Percentiles rank a stretch among this genome's conserved stretches.
These are phyloP conservation scores for Rhizopogon salebrosus DNA, from an alignment of 768 basidiomycete genomes.

Conservation along the genomic window DNA sequence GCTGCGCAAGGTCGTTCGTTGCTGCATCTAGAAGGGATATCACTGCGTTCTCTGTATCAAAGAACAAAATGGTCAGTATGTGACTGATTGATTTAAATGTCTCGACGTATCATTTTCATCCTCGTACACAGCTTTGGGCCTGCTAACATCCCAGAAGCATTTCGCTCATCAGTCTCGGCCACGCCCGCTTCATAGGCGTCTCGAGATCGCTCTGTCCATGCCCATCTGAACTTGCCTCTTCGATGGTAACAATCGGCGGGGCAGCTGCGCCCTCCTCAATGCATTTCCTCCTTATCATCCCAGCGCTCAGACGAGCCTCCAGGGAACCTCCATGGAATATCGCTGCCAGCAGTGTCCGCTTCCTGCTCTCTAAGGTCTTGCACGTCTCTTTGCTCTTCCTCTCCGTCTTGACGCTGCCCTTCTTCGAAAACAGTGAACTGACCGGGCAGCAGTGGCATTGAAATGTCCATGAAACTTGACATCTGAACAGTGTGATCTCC, in stretches of 20 bases:
- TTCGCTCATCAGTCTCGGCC: constrained; percentile 61
- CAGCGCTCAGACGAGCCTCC: constrained; percentile 23
- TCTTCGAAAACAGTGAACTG: constrained; percentile 30
- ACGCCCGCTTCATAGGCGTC: constrained; percentile 36
- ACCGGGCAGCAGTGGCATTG: constrained; percentile 22
- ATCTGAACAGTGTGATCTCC: constrained; percentile 55
- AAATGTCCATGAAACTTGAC: constrained; percentile 43
- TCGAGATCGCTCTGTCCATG: constrained; percentile 28
- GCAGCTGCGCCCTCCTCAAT: constrained; percentile 6
- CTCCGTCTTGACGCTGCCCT: constrained; percentile 27
- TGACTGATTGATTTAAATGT: neutral
- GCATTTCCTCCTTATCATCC: neutral
- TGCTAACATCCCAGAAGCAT: constrained; percentile 44
- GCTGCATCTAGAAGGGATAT: constrained; percentile 73
- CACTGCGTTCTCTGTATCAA: constrained; percentile 38
- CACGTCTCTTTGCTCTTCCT: constrained; percentile 26
- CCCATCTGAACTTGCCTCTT: constrained; percentile 51
- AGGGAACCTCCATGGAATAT: too few relatives aligned
- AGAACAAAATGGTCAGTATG: neutral
- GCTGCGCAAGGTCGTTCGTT: constrained; percentile 70
- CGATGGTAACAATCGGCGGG: constrained; percentile 34
- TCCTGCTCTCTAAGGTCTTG: constrained; percentile 44
- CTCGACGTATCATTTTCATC: constrained; percentile 39
- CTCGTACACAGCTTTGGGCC: constrained; percentile 45
- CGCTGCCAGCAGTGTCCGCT: constrained; percentile 48